Percentiles rank a stretch among this genome's conserved stretches.
phyloP scores from a whole-genome alignment of 495 filamentous ascomycete species.

The Aspergillus funiculosus region DNA sequence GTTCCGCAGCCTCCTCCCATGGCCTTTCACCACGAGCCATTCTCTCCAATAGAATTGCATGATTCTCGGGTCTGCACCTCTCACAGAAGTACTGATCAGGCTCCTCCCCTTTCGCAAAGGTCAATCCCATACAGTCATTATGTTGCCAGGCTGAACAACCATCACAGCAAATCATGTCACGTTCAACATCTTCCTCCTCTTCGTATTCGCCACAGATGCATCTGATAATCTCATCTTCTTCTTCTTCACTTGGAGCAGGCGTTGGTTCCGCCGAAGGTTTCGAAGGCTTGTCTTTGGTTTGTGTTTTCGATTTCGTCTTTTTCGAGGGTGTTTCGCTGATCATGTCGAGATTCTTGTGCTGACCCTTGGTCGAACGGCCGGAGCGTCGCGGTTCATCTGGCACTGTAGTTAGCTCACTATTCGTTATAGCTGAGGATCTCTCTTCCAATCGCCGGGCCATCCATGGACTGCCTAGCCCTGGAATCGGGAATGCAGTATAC shows the following conservation, averaged over 20 bases:
- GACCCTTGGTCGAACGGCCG: conserved; percentile 90
- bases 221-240: conserved; percentile 71
- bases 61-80: conserved; percentile 75
- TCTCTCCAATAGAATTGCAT: conserved; percentile 66
- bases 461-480: conserved; percentile 5
- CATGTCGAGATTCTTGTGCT: conserved; percentile 77
- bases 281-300: conserved; percentile 47
- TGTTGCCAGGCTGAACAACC: conserved; percentile 91
- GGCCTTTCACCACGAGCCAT: conserved; percentile 74
- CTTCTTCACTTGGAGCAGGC: conserved; percentile 54
- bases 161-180: conserved; percentile 88
- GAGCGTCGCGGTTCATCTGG: conserved; percentile 87
- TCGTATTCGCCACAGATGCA: conserved; percentile 88
- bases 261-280: conserved; percentile 46
- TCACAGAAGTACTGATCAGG: conserved; percentile 86
- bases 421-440: conserved; percentile 1
- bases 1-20: conserved; percentile 65
- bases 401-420: conserved; percentile 31
- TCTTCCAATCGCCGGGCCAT: conserved; percentile 9
- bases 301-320: conserved; percentile 58
- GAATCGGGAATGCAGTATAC: conserved; percentile 24
- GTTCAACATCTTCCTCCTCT: conserved; percentile 73
- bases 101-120: conserved; percentile 65
- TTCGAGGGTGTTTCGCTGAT: conserved; percentile 56
- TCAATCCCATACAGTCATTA: conserved; percentile 87